phyloP scores from a whole-genome alignment of 371 early-diverging fungal genomes.

The Lichtheimia hyalospora region DNA sequence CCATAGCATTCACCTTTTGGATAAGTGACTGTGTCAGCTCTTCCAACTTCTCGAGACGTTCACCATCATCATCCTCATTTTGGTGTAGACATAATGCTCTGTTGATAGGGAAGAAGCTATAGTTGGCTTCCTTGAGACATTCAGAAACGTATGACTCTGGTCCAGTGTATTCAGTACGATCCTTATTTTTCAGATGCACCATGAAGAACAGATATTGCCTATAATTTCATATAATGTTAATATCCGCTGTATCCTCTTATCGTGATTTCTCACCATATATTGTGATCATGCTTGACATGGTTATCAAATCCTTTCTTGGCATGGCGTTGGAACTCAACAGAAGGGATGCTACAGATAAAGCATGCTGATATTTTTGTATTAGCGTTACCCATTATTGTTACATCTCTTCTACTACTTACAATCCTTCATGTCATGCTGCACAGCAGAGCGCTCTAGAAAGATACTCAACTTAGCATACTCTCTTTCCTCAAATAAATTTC shows the following conservation, averaged over 20 bases:
- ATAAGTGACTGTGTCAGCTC: conserved; percentile 29
- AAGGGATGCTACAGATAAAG: conserved; percentile 57
- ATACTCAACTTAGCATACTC: not conserved
- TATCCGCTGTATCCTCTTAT: not conserved
- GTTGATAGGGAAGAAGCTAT: conserved; percentile 58
- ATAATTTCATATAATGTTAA: not conserved
- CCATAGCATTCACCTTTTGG: conserved; percentile 23
- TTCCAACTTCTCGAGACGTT: conserved; percentile 37
- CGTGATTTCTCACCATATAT: conserved; percentile 43
- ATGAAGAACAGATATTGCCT: conserved; percentile 61
- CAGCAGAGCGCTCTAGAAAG: conserved; percentile 40
- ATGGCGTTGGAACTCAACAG: conserved; percentile 55
- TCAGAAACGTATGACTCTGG: conserved; percentile 56
- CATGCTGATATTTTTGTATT: conserved; percentile 28
- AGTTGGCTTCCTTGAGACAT: conserved; percentile 43
- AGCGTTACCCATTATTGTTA: not conserved
- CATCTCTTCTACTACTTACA: conserved; percentile 22
- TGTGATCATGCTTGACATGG: conserved; percentile 56
- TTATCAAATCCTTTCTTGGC: conserved; percentile 53
- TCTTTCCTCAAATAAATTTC: not conserved
- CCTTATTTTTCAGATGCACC: conserved; percentile 57
- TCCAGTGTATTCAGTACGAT: conserved; percentile 56
- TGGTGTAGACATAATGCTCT: conserved; percentile 46
- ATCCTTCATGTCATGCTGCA: conserved; percentile 52
- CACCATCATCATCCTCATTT: conserved; percentile 30